Base-by-base conservation (phyloP, 805 yeast genomes). In the Lachancea quebecensis region DNA sequence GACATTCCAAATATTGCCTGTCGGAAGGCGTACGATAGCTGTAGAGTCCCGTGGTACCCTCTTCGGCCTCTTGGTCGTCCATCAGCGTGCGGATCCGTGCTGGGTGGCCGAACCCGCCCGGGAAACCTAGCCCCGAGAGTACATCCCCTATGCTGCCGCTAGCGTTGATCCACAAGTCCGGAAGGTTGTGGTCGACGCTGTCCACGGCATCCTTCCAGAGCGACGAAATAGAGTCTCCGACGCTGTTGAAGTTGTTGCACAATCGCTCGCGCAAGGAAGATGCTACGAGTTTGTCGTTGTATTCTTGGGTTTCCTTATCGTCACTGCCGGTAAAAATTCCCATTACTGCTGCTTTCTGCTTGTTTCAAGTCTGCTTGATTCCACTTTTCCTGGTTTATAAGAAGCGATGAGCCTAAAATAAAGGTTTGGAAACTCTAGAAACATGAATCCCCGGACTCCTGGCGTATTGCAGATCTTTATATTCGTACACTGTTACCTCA, bases 1-100 rank as follows among this genome's bases (percentile, higher is more conserved):
- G 54, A 64, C 98, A 91, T 38, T 75, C 71, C 42, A 75, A 70
- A 61, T 81, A 86, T 49, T 77, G 74, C 41, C 72, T 62, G 2
- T 74, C 68, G 0, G 81, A 68, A 2, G 95, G 95, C 6, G 72
- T 69, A 17, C 79, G 79, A 51, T 69, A 74, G 8, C 81, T 74
- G 59, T 73, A 73, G 38, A 71, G 52, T 10, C 50, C 56, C 2
- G 56, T 41, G 7, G 50, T 46, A 14, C 44, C 44, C 17, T 41
- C 39, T 28, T 41, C 33, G n/a, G 29, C 36, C n/a, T 25, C 44
- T 41, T 16, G 51, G 52, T 11, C 50, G 52, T 51, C 55, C 51
- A 53, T 45, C 36, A 51, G 31, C 15, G 46, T 47, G 8, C 43
- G 43, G 31, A 53, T 52, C 35, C 48, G 49, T 5, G 45, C 44